A percentile compares a stretch with the other conserved stretches of the same genome.
Evolutionary conservation across 495 filamentous ascomycete genomes (phyloP).

Genomic region (Xanthoparmelia taractica): DNA sequence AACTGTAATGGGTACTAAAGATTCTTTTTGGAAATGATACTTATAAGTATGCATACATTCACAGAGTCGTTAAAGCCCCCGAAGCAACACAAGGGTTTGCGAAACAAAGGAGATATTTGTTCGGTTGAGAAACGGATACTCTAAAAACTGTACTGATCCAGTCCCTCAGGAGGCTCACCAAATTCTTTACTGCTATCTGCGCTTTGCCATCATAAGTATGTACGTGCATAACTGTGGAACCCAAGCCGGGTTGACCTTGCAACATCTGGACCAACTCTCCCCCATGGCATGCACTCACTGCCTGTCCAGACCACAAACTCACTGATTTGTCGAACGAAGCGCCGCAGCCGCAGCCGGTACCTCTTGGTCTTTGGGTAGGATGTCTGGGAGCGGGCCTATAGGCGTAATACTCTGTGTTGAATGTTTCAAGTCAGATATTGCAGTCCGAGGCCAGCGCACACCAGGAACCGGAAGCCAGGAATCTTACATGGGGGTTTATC

Average conservation of each 20-base stretch:
- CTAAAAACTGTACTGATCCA: neutral
- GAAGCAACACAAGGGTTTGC: neutral
- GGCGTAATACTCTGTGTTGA: conserved; percentile 47
- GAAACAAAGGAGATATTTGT: neutral
- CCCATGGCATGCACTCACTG: neutral
- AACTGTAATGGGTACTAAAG: neutral
- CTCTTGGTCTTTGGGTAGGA: conserved; percentile 53
- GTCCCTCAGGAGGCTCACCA: neutral
- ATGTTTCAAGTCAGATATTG: neutral
- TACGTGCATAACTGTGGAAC: neutral
- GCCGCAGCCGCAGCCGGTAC: conserved; percentile 46
- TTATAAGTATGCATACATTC: neutral
- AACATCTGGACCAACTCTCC: neutral
- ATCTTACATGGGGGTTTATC: conserved; percentile 48
- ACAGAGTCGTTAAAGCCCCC: neutral
- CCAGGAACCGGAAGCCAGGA: neutral
- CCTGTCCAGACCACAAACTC: neutral
- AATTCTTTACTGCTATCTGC: neutral
- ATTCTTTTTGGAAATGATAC: neutral
- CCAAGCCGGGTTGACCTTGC: neutral
- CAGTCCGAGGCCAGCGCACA: neutral
- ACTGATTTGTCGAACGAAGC: conserved; percentile 25
- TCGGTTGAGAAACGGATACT: neutral
- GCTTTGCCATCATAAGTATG: neutral
- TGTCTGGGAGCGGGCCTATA: conserved; percentile 55